These are phyloP conservation scores for Xerocomellus amylosporus DNA, from an alignment of 768 basidiomycete species.

Conservation along the genomic window DNA sequence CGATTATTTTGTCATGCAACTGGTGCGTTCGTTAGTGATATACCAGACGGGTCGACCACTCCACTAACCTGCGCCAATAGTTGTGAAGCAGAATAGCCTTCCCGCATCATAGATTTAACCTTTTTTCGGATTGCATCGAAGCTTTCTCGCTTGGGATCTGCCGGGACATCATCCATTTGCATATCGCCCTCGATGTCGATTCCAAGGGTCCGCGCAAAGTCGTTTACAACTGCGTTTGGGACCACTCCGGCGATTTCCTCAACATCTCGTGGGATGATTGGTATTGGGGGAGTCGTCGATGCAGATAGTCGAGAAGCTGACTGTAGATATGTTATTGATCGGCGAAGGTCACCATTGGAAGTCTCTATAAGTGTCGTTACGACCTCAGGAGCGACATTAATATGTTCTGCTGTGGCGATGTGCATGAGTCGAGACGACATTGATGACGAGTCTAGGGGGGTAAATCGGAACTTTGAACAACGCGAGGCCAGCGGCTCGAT, in stretches of 20 bases:
- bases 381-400: conserved; percentile 56
- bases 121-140: conserved; percentile 66
- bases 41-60: background rate
- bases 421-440: conserved; percentile 71
- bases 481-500: conserved; percentile 98
- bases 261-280: conserved; percentile 74
- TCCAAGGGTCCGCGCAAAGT: conserved; percentile 70
- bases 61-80: conserved; percentile 76
- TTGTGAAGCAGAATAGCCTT: conserved; percentile 92
- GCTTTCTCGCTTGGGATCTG: conserved; percentile 29
- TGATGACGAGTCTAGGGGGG: conserved; percentile 79
- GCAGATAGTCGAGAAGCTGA: conserved; percentile 87
- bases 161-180: conserved; percentile 39
- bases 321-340: conserved; percentile 96
- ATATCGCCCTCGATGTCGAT: conserved; percentile 63
- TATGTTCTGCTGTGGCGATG: conserved; percentile 75
- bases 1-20: conserved; percentile 87
- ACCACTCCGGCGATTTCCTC: conserved; percentile 98
- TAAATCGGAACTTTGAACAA: conserved; percentile 98
- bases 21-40: conserved; percentile 31
- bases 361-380: conserved; percentile 71
- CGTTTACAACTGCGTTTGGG: conserved; percentile 66
- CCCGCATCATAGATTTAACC: conserved; percentile 74
- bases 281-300: conserved; percentile 66
- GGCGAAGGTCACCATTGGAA: conserved; percentile 90